Evolutionary conservation across 139 green algal species (phyloP).

Genomic region (Chlorella sorokiniana): DNA sequence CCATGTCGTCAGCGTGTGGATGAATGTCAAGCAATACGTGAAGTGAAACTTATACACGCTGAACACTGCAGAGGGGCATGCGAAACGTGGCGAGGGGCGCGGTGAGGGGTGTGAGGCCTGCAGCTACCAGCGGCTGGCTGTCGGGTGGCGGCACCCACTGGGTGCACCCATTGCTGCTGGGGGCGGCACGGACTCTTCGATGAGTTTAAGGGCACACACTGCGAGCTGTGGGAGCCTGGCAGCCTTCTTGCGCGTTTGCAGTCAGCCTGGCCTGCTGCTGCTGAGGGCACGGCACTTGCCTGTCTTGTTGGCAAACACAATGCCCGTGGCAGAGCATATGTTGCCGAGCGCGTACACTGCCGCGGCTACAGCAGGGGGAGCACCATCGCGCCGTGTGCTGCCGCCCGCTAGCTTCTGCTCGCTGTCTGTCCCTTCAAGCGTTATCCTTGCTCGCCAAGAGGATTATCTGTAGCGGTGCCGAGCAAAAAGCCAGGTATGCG

Average conservation of each 20-base stretch:
- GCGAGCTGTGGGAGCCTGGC: no score
- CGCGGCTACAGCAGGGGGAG: conserved; percentile 34
- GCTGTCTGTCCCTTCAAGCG: no score
- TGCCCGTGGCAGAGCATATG: conserved; percentile 54
- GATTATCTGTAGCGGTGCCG: no score
- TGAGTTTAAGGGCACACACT: no score
- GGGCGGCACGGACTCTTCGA: no score
- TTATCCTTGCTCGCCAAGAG: no score
- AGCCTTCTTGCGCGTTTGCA: no score
- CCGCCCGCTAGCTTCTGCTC: background rate
- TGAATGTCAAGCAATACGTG: conserved; percentile 79
- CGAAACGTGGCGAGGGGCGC: no score
- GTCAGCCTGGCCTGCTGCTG: background rate
- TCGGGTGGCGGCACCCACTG: no score
- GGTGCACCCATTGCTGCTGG: background rate
- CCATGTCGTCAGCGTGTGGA: conserved; percentile 84
- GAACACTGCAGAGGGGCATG: conserved; percentile 53
- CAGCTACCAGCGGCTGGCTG: background rate
- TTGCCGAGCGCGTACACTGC: conserved; percentile 66
- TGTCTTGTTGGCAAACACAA: conserved; percentile 92
- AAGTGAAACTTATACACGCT: conserved; percentile 74
- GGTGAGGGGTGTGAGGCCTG: no score
- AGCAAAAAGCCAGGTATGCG: no score
- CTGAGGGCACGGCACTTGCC: background rate
- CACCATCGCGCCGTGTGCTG: background rate